Conservation (phyloP, 1,284 basidiomycete genomes). For the Cutaneotrichosporon spelunceum region DNA sequence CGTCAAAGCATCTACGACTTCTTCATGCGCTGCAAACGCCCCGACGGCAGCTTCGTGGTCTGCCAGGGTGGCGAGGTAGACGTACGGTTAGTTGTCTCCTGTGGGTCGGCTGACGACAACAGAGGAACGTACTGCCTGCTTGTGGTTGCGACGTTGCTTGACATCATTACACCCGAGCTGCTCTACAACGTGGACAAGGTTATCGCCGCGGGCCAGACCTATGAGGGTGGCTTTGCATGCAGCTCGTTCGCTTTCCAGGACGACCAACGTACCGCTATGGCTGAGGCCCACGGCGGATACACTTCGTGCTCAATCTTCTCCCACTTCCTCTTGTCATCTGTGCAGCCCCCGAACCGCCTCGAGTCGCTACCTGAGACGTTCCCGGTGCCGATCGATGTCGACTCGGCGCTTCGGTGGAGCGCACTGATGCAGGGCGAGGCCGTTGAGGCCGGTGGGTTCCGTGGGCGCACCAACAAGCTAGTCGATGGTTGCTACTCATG, state of each 20-base stretch:
- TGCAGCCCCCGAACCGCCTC: conserved; percentile 18
- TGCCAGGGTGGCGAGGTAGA: conserved; percentile 87
- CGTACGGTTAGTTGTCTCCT: conserved; percentile 63
- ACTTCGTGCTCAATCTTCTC: conserved; percentile 87
- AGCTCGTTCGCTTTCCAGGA: conserved; percentile 57
- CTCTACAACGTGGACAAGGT: conserved; percentile 57
- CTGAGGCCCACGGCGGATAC: conserved; percentile 95
- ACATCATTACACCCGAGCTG: conserved; percentile 84
- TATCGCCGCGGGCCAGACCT: conserved; percentile 75
- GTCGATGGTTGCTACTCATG: conserved; percentile 99
- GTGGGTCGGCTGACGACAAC: conserved; percentile 22
- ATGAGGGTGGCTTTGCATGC: conserved; percentile 92
- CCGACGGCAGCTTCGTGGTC: conserved; percentile 92
- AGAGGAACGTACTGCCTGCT: conserved; percentile 75
- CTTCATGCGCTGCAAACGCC: conserved; percentile 88
- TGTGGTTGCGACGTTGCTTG: conserved; percentile 65
- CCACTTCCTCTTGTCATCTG: conserved; percentile 64
- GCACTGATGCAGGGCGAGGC: conserved; percentile 79
- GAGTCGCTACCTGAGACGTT: conserved; percentile 26
- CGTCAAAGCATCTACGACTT: conserved; percentile 78
- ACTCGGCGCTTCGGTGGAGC: conserved; percentile 73
- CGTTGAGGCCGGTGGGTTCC: conserved; percentile 86
- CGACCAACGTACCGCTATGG: conserved; percentile 59
- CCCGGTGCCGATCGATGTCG: conserved; percentile 60
- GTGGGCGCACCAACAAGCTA: conserved; percentile 91